Percentiles rank a stretch among this genome's conserved stretches.
phyloP scores from a whole-genome alignment of 176 grass and related monocot genomes.

The Phoenix roebelenii region DNA sequence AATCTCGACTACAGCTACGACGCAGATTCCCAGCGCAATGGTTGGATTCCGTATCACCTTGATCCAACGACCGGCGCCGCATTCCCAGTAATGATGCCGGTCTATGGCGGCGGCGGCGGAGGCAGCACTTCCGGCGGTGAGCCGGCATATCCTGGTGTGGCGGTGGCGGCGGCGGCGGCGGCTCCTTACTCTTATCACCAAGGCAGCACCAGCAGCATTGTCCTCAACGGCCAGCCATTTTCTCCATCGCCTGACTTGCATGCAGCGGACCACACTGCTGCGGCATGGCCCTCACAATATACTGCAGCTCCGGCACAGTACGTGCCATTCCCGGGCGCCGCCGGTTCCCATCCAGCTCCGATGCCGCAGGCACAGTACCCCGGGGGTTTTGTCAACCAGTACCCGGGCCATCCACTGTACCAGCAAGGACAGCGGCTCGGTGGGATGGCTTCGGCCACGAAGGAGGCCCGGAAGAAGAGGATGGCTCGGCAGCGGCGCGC shows the following conservation, averaged over 20 bases:
- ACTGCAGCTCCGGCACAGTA: slow-evolving; percentile 4
- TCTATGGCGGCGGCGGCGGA: not conserved
- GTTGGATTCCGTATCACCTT: too few relatives aligned
- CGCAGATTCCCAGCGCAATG: not conserved
- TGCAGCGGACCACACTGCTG: slow-evolving; percentile 11
- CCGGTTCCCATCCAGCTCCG: slow-evolving; percentile 25
- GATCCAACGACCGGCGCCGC: too few relatives aligned
- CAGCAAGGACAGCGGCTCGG: slow-evolving; percentile 20
- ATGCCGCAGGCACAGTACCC: slow-evolving; percentile 22
- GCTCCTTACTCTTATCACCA: slow-evolving; percentile 37
- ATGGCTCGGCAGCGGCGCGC: slow-evolving; percentile 84
- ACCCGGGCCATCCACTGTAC: slow-evolving; percentile 10
- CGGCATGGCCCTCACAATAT: slow-evolving; percentile 49
- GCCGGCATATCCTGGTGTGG: slow-evolving; percentile 21
- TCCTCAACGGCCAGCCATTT: slow-evolving; percentile 51
- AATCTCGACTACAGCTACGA: slow-evolving; percentile 21
- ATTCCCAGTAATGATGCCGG: too few relatives aligned
- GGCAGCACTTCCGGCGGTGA: slow-evolving; percentile 28
- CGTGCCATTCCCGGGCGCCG: slow-evolving; percentile 17
- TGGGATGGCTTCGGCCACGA: slow-evolving; percentile 45
- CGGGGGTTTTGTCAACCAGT: slow-evolving; percentile 30
- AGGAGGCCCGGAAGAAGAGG: slow-evolving; percentile 84
- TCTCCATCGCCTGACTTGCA: slow-evolving; percentile 54
- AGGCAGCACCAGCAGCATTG: slow-evolving; percentile 44
- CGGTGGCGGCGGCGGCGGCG: not conserved